A percentile compares a stretch with the other conserved stretches of the same genome.
Conservation (phyloP, 1,139 yeast species). For the Casaregolazyma suthepensis region DNA sequence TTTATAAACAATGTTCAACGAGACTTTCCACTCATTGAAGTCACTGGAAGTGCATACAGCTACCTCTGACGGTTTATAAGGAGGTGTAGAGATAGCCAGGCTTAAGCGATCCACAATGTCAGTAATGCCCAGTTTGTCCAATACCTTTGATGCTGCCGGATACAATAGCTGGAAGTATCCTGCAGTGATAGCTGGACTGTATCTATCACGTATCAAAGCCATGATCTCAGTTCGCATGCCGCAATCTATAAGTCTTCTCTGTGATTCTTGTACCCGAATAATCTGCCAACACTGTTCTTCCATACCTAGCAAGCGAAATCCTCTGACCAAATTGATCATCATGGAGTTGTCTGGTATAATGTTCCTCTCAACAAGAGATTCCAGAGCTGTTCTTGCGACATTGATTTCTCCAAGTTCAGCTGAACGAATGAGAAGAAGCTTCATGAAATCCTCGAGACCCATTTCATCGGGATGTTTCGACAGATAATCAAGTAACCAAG, state of each 20-base stretch:
- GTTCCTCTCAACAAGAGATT: constrained; percentile 19
- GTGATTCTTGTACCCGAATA: constrained; percentile 14
- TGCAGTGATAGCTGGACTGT: constrained; percentile 18
- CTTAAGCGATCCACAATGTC: constrained; percentile 4
- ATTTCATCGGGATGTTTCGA: constrained; percentile 8
- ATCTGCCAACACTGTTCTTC: constrained; percentile 24
- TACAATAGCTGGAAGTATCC: constrained; percentile 18
- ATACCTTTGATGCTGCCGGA: constrained; percentile 5
- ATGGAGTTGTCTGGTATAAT: constrained; percentile 16
- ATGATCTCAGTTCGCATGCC: constrained; percentile 20
- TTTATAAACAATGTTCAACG: constrained; percentile 21
- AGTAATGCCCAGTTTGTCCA: constrained; percentile 13
- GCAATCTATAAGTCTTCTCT: constrained; percentile 12
- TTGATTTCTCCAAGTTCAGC: constrained; percentile 23
- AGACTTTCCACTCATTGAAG: background rate
- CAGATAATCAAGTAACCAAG: constrained; percentile 19
- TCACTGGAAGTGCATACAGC: background rate
- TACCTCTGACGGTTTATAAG: constrained; percentile 1
- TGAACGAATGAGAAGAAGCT: constrained; percentile 19
- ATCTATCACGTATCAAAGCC: constrained; percentile 17
- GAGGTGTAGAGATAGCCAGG: background rate
- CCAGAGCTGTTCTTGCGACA: constrained; percentile 21
- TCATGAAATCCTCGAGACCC: constrained; percentile 11
- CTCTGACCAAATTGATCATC: constrained; percentile 20
- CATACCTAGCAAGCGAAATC: constrained; percentile 22